Evolutionary conservation across 352 stramenopile genomes (phyloP), one percentile per base, ranked within the genome.

Genomic region (Phytopythium helicoides): DNA sequence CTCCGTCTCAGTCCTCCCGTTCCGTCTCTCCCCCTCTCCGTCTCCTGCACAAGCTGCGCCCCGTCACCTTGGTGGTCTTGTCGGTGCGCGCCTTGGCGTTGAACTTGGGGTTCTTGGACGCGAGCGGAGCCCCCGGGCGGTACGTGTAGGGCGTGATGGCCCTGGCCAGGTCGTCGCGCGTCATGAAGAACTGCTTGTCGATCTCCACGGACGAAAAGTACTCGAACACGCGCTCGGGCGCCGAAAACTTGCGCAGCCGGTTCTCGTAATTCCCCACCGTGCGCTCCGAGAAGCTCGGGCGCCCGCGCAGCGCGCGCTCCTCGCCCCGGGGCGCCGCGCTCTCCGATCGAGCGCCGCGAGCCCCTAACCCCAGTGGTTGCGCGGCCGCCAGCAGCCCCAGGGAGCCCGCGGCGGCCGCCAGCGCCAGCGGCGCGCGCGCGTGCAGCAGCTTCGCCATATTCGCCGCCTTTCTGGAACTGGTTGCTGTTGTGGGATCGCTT

Each of bases 231-330:
- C 86, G 86, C 71, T 95, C 85, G 21, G 87, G 87, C 10, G 76
- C 74, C 54, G 75, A 89, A 65, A 92, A 92, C 58, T 79, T 82
- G 56, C 87, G 87, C 48, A 96, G 51, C 1, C 87, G 83, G 68
- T 96, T 96, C 71, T 96, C 87, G 65, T 96, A 96, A 44, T 75
- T 92, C 58, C 87, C 85, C 16, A 95, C 72, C 15, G 78, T 91
- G 21, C 81, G 79, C 71, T 95, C 81, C 23, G 70, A 74, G 57
- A 92, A 94, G 18, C 67, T 82, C 35, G 81, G 78, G 35, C 65
- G 22, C 11, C 41, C 16, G 18, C 12, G 12, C 34, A 46, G 31
- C 4, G 28, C 3, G 34, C 31, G n/a, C 23, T 22, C n/a, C 16
- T 26, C 15, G 22, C 46, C 48, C 1, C 21, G 47, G n/a, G n/a